Evolutionary conservation across 1,284 basidiomycete genomes (phyloP).

Genomic region (Lignosus rhinocerotis): DNA sequence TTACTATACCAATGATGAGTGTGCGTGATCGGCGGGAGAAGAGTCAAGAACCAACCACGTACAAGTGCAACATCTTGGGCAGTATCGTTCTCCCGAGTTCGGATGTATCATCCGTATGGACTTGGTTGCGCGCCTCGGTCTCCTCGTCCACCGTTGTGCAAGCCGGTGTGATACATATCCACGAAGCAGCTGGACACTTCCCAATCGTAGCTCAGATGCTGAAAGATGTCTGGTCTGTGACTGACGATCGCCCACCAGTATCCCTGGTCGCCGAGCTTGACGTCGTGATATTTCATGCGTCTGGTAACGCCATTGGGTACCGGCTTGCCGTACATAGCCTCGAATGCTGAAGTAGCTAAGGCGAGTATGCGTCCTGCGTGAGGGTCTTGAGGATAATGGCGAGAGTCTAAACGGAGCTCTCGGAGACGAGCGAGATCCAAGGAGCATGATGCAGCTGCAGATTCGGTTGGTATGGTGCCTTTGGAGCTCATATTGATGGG

Average conservation of each 20-base stretch:
- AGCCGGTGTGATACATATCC: slow-evolving; percentile 44
- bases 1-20: slow-evolving; percentile 35
- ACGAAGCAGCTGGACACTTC: slow-evolving; percentile 49
- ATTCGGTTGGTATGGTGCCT: slow-evolving; percentile 49
- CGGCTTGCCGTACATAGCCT: slow-evolving; percentile 45
- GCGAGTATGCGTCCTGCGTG: slow-evolving; percentile 31
- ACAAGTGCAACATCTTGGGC: slow-evolving; percentile 52
- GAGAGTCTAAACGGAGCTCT: slow-evolving; percentile 44
- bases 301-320: slow-evolving; percentile 28
- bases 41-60: slow-evolving; percentile 20
- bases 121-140: slow-evolving; percentile 37
- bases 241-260: slow-evolving; percentile 55
- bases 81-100: slow-evolving; percentile 41
- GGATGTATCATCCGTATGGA: slow-evolving; percentile 39
- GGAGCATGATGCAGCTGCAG: slow-evolving; percentile 53
- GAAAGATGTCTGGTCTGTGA: slow-evolving; percentile 40
- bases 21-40: background rate
- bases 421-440: slow-evolving; percentile 47
- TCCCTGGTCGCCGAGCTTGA: slow-evolving; percentile 50
- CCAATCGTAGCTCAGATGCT: slow-evolving; percentile 46
- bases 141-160: slow-evolving; percentile 41
- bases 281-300: slow-evolving; percentile 38
- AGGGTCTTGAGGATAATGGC: slow-evolving; percentile 36
- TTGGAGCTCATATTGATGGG: slow-evolving; percentile 38
- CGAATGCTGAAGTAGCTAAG: slow-evolving; percentile 43